Conservation (phyloP, 2,329 filamentous ascomycete species). For the Aspergillus piperis region DNA sequence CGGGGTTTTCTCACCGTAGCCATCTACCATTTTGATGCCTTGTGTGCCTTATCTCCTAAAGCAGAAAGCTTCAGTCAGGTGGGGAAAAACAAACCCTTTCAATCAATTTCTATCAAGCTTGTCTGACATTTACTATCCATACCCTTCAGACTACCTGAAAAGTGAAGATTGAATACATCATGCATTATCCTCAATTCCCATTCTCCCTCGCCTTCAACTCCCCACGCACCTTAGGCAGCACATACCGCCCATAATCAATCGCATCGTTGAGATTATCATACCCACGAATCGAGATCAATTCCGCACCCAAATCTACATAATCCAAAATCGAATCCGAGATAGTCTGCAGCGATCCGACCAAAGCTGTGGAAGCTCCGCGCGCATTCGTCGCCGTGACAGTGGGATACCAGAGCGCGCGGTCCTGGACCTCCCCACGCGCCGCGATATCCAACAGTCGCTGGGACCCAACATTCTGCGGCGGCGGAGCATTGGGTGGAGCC, state of each 20-base stretch:
- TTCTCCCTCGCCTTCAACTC: slow-evolving; percentile 18
- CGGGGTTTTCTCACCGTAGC: no score
- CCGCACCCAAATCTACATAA: slow-evolving; percentile 59
- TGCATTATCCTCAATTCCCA: background rate
- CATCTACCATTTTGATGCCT: no score
- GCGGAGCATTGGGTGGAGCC: slow-evolving; percentile 31
- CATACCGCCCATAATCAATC: slow-evolving; percentile 60
- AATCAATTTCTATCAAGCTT: no score
- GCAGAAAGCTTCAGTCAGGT: no score
- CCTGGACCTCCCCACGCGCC: slow-evolving; percentile 55
- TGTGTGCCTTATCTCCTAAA: no score
- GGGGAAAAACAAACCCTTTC: no score
- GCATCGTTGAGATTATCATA: slow-evolving; percentile 64
- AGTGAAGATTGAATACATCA: background rate
- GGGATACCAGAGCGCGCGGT: slow-evolving; percentile 64
- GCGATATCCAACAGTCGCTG: slow-evolving; percentile 62
- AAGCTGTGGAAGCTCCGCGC: slow-evolving; percentile 59
- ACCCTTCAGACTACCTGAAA: no score
- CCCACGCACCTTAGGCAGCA: slow-evolving; percentile 53
- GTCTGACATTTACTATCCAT: no score
- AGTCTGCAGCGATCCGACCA: slow-evolving; percentile 58
- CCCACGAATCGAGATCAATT: slow-evolving; percentile 61
- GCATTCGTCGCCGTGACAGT: slow-evolving; percentile 64
- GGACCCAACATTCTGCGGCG: slow-evolving; percentile 61
- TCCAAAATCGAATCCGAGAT: slow-evolving; percentile 58